phyloP scores from a whole-genome alignment of 345 rosid genomes.

The Brassica cretica region DNA sequence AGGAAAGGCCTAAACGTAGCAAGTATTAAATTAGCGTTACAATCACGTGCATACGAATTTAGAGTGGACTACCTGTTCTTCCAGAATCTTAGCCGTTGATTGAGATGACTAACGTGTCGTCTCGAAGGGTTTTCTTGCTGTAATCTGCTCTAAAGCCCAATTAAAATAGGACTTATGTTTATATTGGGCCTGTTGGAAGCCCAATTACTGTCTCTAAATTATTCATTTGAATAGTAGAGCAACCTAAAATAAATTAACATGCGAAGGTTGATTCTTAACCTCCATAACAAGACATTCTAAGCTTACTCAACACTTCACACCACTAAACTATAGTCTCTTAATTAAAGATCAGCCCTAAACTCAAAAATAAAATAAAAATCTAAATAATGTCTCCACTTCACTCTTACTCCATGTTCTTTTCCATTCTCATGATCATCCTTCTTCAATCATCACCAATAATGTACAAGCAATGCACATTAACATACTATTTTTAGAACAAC shows the following conservation, averaged over 20 bases:
- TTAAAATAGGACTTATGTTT: not conserved
- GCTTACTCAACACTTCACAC: not conserved
- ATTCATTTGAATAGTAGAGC: too few relatives aligned
- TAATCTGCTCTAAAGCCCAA: not conserved
- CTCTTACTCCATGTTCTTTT: conserved; percentile 26
- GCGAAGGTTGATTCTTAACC: not conserved
- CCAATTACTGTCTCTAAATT: not conserved
- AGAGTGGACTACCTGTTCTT: not conserved
- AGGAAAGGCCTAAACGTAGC: conserved; percentile 11
- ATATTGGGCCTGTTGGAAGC: conserved; percentile 8
- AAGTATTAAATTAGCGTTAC: not conserved
- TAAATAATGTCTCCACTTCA: conserved; percentile 32
- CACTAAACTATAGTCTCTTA: not conserved
- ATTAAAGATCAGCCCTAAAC: not conserved
- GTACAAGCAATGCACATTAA: conserved; percentile 30
- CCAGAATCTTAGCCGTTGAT: not conserved
- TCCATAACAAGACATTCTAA: not conserved
- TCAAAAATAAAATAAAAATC: not conserved
- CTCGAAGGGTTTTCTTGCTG: not conserved
- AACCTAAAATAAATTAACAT: too few relatives aligned
- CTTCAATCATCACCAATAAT: conserved; percentile 26
- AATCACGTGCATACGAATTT: not conserved
- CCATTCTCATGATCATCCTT: conserved; percentile 11
- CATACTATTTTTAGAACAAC: too few relatives aligned
- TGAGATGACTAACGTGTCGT: not conserved